These are phyloP conservation scores for Brasenia schreberi DNA, from an alignment of 164 flowering plant genomes.

Conservation along the genomic window DNA sequence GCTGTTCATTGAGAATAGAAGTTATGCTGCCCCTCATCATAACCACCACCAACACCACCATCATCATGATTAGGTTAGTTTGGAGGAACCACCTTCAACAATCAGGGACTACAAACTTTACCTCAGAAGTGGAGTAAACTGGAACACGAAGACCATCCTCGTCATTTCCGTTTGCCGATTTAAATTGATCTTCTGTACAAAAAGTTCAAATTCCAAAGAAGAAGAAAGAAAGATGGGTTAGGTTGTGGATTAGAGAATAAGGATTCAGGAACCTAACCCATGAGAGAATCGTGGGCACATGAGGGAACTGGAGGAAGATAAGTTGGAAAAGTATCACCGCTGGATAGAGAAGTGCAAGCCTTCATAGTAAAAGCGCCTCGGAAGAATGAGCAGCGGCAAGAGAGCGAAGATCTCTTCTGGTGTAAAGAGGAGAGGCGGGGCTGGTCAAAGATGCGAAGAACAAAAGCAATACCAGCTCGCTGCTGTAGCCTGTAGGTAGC, in stretches of 20 bases:
- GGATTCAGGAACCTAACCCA: neutral
- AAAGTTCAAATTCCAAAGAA: neutral
- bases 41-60: too few species aligned
- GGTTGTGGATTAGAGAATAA: neutral
- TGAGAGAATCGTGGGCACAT: neutral
- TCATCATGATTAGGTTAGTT: too few species aligned
- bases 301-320: neutral
- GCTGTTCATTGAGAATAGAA: too few species aligned
- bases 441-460: too few species aligned
- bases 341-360: neutral
- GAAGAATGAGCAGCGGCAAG: too few species aligned
- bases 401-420: too few species aligned
- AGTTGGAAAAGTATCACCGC: neutral
- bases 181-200: neutral
- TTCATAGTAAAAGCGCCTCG: neutral
- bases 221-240: neutral
- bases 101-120: neutral
- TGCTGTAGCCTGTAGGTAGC: too few species aligned
- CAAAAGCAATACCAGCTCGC: too few species aligned
- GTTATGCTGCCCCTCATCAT: too few species aligned
- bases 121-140: slow-evolving; percentile 17
- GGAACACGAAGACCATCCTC: slow-evolving; percentile 19
- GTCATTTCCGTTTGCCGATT: slow-evolving; percentile 16
- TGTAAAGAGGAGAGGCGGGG: too few species aligned
- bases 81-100: too few species aligned